These are phyloP conservation scores for Sugiyamaella valdiviana DNA, from an alignment of 805 yeast genomes.

Conservation along the genomic window DNA sequence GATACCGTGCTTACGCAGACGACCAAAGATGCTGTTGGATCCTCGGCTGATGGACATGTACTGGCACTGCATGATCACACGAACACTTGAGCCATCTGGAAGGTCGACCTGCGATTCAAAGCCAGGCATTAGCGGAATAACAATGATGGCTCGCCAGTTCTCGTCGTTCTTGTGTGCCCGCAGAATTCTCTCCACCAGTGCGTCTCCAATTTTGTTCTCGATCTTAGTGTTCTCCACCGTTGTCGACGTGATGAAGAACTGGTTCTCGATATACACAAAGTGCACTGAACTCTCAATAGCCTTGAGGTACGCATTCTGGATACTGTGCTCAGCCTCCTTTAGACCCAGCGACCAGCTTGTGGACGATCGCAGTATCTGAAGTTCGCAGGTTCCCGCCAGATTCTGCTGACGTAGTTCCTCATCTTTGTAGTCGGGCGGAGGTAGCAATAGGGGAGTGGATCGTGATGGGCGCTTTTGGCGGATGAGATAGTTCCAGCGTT, in stretches of 20 bases:
- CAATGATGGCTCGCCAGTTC: slow-evolving; percentile 82
- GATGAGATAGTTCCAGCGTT: slow-evolving; percentile 91
- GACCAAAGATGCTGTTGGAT: slow-evolving; percentile 75
- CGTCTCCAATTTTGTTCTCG: slow-evolving; percentile 89
- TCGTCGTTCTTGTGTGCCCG: slow-evolving; percentile 74
- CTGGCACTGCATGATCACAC: slow-evolving; percentile 95
- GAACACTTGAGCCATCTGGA: slow-evolving; percentile 89
- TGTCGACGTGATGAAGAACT: slow-evolving; percentile 88
- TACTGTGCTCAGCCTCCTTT: slow-evolving; percentile 76
- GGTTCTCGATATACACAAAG: slow-evolving; percentile 91
- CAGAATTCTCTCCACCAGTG: slow-evolving; percentile 91
- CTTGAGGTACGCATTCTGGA: slow-evolving; percentile 87
- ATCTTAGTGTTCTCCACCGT: slow-evolving; percentile 67
- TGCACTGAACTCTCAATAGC: slow-evolving; percentile 89
- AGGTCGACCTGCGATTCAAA: slow-evolving; percentile 82
- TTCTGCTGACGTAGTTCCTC: slow-evolving; percentile 58
- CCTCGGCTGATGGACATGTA: slow-evolving; percentile 91
- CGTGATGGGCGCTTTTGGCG: slow-evolving; percentile 94
- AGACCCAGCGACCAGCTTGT: slow-evolving; percentile 92
- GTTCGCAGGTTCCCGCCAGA: slow-evolving; percentile 80
- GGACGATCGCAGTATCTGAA: slow-evolving; percentile 82
- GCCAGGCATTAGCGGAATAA: slow-evolving; percentile 97
- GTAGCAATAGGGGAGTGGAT: slow-evolving; percentile 83
- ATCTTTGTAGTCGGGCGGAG: slow-evolving; percentile 80
- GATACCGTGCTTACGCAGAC: slow-evolving; percentile 70